Base-by-base conservation (phyloP, 805 yeast species). In the Scheffersomyces spartinae region DNA sequence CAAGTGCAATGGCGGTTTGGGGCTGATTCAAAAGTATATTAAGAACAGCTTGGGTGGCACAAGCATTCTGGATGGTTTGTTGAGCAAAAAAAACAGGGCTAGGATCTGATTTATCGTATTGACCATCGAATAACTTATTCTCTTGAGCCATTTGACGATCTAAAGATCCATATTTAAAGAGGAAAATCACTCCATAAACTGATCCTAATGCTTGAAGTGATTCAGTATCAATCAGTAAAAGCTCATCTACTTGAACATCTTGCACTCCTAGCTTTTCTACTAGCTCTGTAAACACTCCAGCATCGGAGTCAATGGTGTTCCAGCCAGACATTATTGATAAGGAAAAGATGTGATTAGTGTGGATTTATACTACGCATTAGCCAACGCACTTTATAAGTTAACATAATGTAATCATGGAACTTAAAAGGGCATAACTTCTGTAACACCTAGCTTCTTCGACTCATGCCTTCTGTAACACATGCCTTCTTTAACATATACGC, bases 21-120 rank as follows among this genome's bases (percentile, higher is more conserved):
- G 40, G 32, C 26, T 57, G 52, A 39, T 70, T 71, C 31, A 75
- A 37, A 27, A 75, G 46, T 6, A 73, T 50, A 29, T 73, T 70
- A 29, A 75, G 51, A 13, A 75, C 74, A 1, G 82, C 83, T 39
- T 71, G 79, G 1, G 83, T 75, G n/a, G 77, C 83, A 46, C 83
- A 75, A 3, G 83, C 81, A 39, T 75, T 74, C 37, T 70, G 72
- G 27, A 74, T 70, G 15, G 67, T 67, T 41, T 75, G 83, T 24
- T 60, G 60, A 5, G 81, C 80, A 42, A 75, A 75, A 42, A 70
- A 74, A 2, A 75, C 55, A 7, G 47, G 54, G 10, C 50, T 40
- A 1, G 43, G 41, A 7, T 45, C 46, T 31, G 46, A 53, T 5
- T 47, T 40, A 29, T 63, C 68, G 33, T 59, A 68, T 4, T 35